Evolutionary conservation across 148 eudicot species (phyloP), one percentile per base, ranked within the genome.

Genomic region (Diospyros lotus): DNA sequence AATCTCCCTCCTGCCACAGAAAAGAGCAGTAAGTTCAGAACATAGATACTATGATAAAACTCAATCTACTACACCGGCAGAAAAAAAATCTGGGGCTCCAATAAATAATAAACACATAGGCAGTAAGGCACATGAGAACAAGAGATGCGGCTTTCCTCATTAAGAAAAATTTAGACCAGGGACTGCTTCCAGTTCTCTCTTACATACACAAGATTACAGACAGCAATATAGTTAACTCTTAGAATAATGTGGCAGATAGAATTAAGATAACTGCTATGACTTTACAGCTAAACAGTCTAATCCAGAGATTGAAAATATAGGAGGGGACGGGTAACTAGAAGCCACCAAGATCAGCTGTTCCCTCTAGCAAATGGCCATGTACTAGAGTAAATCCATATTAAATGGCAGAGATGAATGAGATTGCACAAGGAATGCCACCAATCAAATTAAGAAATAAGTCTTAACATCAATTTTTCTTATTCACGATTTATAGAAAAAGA

Each of bases 1-100:
- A 62, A 69, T 92, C 91, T 75, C 89, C 97, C 28, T 82, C 96
- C 99, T 95, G 89, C 65, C 54, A 74, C 68, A 61, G 44, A 67
- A 70, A 28, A 48, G 58, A 62, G 2, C 68, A 48, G 4, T 52
- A 59, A 73, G 17, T 12, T 66, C 39, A 43, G 53, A 58, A 15
- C 39, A 43, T 44, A 58, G 11, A 41, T 43, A 46, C 41, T 28
- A 63, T 8, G 38, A 38, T 42, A 44, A 44, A 58, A 6, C 38
- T 45, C 39, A 7, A 45, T 6, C 1, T 45, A 4, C 39, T 46
- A n/a, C 2, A 8, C 54, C 4, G 15, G 69, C 46, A 66, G 17
- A 17, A 59, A 3, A 59, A 18, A 4, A 44, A 44, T 45, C 15
- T 12, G 1, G 18, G 10, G 17, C 38, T 46, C 7, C 28, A 28